Percentiles rank a stretch among this genome's conserved stretches.
These are phyloP conservation scores for Colletotrichum sansevieriae DNA, from an alignment of 2,329 filamentous ascomycete genomes.

Conservation along the genomic window DNA sequence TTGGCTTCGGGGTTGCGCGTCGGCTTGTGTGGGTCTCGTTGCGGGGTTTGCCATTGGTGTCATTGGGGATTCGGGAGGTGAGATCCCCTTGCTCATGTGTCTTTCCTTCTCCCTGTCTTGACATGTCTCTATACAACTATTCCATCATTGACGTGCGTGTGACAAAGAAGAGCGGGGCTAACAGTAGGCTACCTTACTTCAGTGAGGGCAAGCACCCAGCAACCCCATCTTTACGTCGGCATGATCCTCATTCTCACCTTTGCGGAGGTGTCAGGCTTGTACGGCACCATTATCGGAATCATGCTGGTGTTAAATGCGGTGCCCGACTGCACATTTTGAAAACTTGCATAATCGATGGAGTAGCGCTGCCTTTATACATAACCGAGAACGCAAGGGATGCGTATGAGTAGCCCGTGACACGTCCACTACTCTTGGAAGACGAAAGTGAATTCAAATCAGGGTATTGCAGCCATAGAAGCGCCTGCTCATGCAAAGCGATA, in stretches of 20 bases:
- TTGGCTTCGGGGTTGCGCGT: slow-evolving; percentile 59
- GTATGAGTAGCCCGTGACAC: not conserved
- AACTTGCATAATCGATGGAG: not conserved
- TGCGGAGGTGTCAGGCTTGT: slow-evolving; percentile 59
- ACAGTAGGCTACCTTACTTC: no score
- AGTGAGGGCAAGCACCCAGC: slow-evolving; percentile 62
- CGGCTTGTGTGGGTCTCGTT: slow-evolving; percentile 59
- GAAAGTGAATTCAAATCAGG: slow-evolving; percentile 28
- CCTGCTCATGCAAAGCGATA: slow-evolving; percentile 33
- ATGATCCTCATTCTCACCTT: slow-evolving; percentile 64
- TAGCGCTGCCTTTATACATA: no score
- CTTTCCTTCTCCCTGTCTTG: not conserved
- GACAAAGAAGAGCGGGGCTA: not conserved
- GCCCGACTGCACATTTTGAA: not conserved
- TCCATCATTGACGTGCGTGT: not conserved
- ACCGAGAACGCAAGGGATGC: no score
- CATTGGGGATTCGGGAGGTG: slow-evolving; percentile 60
- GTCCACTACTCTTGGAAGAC: not conserved
- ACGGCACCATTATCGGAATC: slow-evolving; percentile 62
- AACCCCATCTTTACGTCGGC: slow-evolving; percentile 60
- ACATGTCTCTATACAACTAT: no score
- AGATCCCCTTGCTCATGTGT: slow-evolving; percentile 30
- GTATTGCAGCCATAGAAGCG: slow-evolving; percentile 37
- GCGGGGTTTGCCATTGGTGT: slow-evolving; percentile 62
- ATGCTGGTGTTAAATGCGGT: slow-evolving; percentile 58